A percentile compares a stretch with the other conserved stretches of the same genome.
These are phyloP conservation scores for Starmerella davenportii DNA, from an alignment of 805 yeast genomes.

Conservation along the genomic window DNA sequence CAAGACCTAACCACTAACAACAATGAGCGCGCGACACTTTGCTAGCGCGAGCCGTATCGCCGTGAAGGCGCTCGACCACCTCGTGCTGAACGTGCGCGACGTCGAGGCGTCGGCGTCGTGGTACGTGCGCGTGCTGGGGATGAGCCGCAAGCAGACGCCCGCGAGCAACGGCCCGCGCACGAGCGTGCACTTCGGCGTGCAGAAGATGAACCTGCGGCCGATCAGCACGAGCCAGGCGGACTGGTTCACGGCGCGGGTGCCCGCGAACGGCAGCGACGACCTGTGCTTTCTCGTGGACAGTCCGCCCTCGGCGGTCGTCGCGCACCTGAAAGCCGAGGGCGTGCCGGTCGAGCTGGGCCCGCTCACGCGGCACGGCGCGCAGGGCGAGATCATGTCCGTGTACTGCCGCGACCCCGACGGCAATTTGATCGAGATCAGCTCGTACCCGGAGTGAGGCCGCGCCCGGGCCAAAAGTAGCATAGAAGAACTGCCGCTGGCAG, in stretches of 20 bases:
- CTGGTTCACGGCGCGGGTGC: slow-evolving; percentile 1
- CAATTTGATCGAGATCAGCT: slow-evolving; percentile 4
- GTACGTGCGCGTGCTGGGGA: not conserved
- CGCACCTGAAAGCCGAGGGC: not conserved
- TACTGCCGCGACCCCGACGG: slow-evolving; percentile 3
- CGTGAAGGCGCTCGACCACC: too few relatives aligned
- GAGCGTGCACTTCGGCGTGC: slow-evolving; percentile 1
- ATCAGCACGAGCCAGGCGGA: not conserved
- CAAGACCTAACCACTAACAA: too few relatives aligned
- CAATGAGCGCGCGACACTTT: too few relatives aligned
- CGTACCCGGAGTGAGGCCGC: not conserved
- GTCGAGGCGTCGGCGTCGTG: not conserved
- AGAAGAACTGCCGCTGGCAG: too few relatives aligned
- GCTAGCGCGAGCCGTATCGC: too few relatives aligned
- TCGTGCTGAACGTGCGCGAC: not conserved
- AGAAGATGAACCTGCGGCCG: slow-evolving; percentile 2
- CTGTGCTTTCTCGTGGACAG: slow-evolving; percentile 1
- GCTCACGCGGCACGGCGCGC: slow-evolving; percentile 1
- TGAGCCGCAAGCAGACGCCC: not conserved
- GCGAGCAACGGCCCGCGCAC: slow-evolving; percentile 1
- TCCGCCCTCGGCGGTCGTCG: not conserved
- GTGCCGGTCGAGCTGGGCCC: slow-evolving; percentile 3
- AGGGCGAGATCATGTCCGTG: slow-evolving; percentile 2
- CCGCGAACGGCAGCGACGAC: slow-evolving; percentile 1
- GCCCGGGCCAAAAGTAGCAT: too few relatives aligned